Conservation (phyloP, 768 basidiomycete species). For the Agrocybe pediades region DNA sequence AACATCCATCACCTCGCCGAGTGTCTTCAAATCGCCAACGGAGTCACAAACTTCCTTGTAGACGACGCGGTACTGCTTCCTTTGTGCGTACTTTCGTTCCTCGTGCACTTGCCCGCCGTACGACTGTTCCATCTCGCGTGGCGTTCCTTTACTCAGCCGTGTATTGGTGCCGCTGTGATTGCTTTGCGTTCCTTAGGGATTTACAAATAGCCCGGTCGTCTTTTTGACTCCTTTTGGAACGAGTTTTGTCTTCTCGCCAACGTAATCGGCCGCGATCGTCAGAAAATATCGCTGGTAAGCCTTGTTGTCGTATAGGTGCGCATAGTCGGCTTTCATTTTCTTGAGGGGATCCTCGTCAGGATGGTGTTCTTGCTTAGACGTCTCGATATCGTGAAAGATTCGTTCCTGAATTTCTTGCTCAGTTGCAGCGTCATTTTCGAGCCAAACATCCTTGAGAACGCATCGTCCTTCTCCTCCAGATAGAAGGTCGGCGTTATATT, state of each 20-base stretch:
- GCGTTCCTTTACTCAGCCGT: too few relatives aligned
- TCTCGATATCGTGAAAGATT: neutral
- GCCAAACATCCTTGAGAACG: slow-evolving; percentile 3
- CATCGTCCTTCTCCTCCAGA: neutral
- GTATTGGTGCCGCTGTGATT: too few relatives aligned
- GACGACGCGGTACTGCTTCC: slow-evolving; percentile 1
- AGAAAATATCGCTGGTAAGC: neutral
- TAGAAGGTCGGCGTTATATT: too few relatives aligned
- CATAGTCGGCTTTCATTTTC: too few relatives aligned
- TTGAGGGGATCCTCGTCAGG: neutral
- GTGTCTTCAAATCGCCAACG: neutral
- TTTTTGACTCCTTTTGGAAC: neutral
- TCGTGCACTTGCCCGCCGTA: too few relatives aligned
- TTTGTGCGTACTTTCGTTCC: neutral
- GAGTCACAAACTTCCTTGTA: neutral
- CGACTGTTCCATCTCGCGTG: too few relatives aligned
- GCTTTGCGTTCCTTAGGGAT: too few relatives aligned
- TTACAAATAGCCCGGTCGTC: neutral
- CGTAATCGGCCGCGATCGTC: neutral
- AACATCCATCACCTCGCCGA: neutral
- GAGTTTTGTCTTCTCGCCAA: neutral
- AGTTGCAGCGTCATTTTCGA: neutral
- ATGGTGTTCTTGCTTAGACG: neutral
- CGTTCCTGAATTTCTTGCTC: neutral
- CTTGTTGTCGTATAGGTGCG: neutral